phyloP scores from a whole-genome alignment of 2,329 filamentous ascomycete species.

The Beauveria sp. region DNA sequence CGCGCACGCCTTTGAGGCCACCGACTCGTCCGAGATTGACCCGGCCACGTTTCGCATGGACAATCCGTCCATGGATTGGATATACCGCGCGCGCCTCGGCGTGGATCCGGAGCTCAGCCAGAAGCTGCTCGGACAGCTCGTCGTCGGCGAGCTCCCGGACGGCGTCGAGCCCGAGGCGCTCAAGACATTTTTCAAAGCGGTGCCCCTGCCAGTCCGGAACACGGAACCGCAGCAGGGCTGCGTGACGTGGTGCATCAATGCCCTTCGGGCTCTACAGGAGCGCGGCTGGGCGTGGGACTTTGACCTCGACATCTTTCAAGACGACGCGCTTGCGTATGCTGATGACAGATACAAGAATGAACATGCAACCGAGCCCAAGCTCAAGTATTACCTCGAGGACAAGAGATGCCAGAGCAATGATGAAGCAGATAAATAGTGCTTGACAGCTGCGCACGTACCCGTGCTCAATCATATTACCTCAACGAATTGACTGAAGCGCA shows the following conservation, averaged over 20 bases:
- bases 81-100: not conserved
- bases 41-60: not conserved
- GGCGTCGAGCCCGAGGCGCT: not conserved
- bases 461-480: too few species aligned
- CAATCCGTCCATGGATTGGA: not conserved
- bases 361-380: not conserved
- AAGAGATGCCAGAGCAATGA: too few species aligned
- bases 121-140: not conserved
- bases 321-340: not conserved
- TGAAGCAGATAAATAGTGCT: too few species aligned
- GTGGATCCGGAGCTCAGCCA: not conserved
- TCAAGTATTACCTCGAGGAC: not conserved
- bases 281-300: not conserved
- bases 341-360: not conserved
- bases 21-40: not conserved
- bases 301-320: not conserved
- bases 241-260: not conserved
- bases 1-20: not conserved
- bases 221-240: not conserved
- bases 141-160: not conserved
- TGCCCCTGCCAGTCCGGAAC: not conserved
- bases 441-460: too few species aligned
- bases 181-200: not conserved
- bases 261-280: not conserved
- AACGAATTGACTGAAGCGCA: too few species aligned